A percentile compares a stretch with the other conserved stretches of the same genome.
These are phyloP conservation scores for Metschnikowia amazonensis DNA, from an alignment of 805 yeast genomes.

Conservation along the genomic window DNA sequence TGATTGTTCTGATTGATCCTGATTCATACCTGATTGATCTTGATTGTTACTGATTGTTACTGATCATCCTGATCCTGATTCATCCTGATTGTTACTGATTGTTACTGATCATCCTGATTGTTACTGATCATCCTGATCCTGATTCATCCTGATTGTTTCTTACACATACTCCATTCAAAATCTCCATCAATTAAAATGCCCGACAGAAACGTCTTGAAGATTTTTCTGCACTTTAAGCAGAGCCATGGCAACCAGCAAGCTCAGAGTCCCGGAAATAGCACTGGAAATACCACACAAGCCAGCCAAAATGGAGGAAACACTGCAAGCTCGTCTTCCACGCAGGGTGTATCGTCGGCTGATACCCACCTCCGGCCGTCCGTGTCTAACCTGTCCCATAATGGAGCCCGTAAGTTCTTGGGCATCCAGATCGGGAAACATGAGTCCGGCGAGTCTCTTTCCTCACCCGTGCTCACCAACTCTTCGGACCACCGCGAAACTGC, in stretches of 20 bases:
- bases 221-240: constrained; percentile 38
- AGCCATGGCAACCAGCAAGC: constrained; percentile 10
- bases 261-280: neutral
- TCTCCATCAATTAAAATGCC: too few relatives aligned
- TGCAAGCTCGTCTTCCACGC: constrained; percentile 6
- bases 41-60: too few relatives aligned
- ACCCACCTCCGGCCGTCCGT: constrained; percentile 18
- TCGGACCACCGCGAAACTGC: constrained; percentile 21
- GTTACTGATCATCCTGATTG: too few relatives aligned
- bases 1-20: too few relatives aligned
- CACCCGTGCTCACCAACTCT: constrained; percentile 35
- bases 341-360: constrained; percentile 17
- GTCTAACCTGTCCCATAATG: constrained; percentile 25
- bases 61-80: too few relatives aligned
- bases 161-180: too few relatives aligned
- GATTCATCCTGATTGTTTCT: too few relatives aligned
- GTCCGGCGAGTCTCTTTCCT: constrained; percentile 32
- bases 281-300: neutral
- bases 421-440: constrained; percentile 41
- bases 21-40: too few relatives aligned
- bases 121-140: too few relatives aligned
- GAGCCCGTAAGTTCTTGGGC: constrained; percentile 30
- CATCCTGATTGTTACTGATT: too few relatives aligned
- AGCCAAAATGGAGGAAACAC: neutral
- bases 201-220: constrained; percentile 41